Conservation (phyloP, 768 basidiomycete genomes). For the Leccinellum rugosiceps region DNA sequence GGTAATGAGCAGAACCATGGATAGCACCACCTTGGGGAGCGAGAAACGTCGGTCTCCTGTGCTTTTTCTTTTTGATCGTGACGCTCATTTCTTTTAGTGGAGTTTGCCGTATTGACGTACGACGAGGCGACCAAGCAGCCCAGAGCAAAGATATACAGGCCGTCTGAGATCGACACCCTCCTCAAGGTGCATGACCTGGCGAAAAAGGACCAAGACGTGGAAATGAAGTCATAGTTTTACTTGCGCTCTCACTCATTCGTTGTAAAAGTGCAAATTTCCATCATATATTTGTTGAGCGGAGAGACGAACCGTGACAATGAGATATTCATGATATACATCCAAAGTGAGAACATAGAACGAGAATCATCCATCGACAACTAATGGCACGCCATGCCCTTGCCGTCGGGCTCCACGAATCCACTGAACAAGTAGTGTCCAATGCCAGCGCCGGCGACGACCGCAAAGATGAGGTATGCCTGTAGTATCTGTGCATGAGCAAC, state of each 20-base stretch:
- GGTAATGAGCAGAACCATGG: conserved; percentile 99
- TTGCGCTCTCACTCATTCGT: conserved; percentile 3
- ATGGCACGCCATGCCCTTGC: conserved; percentile 79
- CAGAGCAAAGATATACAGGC: conserved; percentile 87
- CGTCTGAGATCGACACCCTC: conserved; percentile 83
- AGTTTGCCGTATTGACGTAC: conserved; percentile 91
- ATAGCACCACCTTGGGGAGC: conserved; percentile 92
- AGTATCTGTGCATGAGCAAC: background rate
- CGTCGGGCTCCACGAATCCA: conserved; percentile 58
- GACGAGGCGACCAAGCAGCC: conserved; percentile 76
- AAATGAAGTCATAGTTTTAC: conserved; percentile 56
- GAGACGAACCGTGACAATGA: background rate
- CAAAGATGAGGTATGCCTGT: conserved; percentile 82
- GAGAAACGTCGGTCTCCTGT: conserved; percentile 80
- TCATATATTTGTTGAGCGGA: background rate
- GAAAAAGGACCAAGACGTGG: conserved; percentile 83
- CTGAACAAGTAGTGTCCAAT: conserved; percentile 81
- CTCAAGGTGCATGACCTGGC: conserved; percentile 75
- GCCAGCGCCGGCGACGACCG: conserved; percentile 80
- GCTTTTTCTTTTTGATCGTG: background rate
- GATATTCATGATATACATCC: background rate
- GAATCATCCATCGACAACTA: conserved; percentile 31
- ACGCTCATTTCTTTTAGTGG: conserved; percentile 54
- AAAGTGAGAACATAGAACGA: background rate
- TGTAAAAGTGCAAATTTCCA: background rate